These are phyloP conservation scores for Fusarium miscanthi DNA, from an alignment of 2,329 filamentous ascomycete genomes.

Conservation along the genomic window DNA sequence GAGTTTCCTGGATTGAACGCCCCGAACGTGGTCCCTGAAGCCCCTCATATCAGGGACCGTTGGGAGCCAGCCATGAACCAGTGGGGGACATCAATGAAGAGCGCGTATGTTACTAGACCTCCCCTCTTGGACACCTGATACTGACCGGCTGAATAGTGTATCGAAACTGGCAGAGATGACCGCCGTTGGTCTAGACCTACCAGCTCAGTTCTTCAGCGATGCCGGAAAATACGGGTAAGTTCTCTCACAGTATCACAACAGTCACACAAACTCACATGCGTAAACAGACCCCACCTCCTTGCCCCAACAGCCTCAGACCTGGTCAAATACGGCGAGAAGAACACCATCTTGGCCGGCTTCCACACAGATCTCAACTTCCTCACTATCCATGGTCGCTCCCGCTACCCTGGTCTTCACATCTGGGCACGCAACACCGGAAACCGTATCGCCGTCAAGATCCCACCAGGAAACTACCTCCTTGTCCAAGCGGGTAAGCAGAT, in stretches of 20 bases:
- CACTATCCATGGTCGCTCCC: conserved; percentile 71
- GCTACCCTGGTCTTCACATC: conserved; percentile 70
- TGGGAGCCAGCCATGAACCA: conserved; percentile 67
- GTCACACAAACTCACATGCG: not conserved
- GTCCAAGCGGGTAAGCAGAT: conserved; percentile 73
- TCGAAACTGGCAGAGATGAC: conserved; percentile 69
- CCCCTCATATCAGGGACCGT: conserved; percentile 58
- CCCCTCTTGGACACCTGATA: not conserved
- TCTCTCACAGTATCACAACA: not conserved
- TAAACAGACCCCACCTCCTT: conserved; percentile 66
- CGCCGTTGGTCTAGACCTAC: conserved; percentile 66
- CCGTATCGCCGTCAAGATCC: conserved; percentile 69
- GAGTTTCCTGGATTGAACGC: conserved; percentile 67
- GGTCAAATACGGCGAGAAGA: conserved; percentile 60
- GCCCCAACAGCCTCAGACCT: conserved; percentile 71
- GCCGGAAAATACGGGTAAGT: conserved; percentile 66
- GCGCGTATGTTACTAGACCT: conserved; percentile 57
- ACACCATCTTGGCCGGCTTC: conserved; percentile 72
- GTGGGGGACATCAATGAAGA: conserved; percentile 71
- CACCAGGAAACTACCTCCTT: conserved; percentile 66
- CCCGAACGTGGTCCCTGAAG: conserved; percentile 64
- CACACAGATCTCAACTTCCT: conserved; percentile 74
- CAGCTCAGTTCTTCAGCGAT: conserved; percentile 63
- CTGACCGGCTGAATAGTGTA: conserved; percentile 38
- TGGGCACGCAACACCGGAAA: conserved; percentile 72